Evolutionary conservation across 2,329 filamentous ascomycete genomes (phyloP).

Genomic region (Rhinocladiella similis): DNA sequence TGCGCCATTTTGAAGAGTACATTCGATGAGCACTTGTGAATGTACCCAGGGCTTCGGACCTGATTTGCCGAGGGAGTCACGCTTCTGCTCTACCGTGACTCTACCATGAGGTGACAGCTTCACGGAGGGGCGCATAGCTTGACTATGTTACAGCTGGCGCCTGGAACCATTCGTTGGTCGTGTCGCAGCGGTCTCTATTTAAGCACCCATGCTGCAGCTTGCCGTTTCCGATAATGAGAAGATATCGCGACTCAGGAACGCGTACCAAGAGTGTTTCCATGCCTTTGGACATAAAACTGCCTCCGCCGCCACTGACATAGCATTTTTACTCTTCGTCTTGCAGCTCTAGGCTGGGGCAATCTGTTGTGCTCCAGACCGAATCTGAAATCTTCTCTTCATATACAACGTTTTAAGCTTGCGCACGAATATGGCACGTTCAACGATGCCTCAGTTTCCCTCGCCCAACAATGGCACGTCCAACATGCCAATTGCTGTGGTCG

Average conservation of each 20-base stretch:
- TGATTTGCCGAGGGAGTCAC: background rate
- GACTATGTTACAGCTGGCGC: background rate
- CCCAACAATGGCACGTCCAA: conserved; percentile 1
- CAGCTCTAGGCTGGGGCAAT: background rate
- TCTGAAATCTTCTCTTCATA: background rate
- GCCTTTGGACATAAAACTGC: background rate
- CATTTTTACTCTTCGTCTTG: background rate
- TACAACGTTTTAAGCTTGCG: background rate
- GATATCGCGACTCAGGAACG: background rate
- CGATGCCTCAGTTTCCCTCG: conserved; percentile 2
- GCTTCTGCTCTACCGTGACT: background rate
- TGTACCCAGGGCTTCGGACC: background rate
- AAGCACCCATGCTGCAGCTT: background rate
- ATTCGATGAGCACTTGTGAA: background rate
- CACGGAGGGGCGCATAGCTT: background rate
- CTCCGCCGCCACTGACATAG: background rate
- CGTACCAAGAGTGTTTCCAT: background rate
- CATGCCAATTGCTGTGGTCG: conserved; percentile 33
- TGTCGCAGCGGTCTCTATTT: background rate
- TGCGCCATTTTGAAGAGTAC: background rate
- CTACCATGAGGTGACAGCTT: background rate
- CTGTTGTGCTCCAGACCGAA: background rate
- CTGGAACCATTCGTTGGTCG: background rate
- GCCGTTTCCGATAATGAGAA: background rate
- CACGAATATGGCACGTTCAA: background rate